Conservation (phyloP, 2,329 filamentous ascomycete species). For the Arthrobotrys iridis region DNA sequence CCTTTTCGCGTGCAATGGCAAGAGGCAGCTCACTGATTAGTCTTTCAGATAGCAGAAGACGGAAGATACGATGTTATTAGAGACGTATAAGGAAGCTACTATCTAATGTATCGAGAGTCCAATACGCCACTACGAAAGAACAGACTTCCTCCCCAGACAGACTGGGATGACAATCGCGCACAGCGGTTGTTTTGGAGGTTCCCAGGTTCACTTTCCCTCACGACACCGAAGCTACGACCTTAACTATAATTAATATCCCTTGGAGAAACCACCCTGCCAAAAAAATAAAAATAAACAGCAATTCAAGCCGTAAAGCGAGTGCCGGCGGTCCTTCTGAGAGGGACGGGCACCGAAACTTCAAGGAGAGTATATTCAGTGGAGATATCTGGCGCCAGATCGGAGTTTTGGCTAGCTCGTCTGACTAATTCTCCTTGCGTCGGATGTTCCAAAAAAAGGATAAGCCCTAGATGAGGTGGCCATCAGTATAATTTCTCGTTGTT, state of each 20-base stretch:
- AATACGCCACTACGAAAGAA: constrained; percentile 50
- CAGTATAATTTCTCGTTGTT: not conserved
- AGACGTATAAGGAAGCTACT: constrained; percentile 53
- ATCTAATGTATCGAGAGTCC: constrained; percentile 51
- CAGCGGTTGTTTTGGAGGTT: not conserved
- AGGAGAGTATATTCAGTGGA: not conserved
- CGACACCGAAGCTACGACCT: constrained; percentile 16
- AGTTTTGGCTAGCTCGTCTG: not conserved
- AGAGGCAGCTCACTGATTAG: constrained; percentile 53
- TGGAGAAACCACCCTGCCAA: constrained; percentile 25
- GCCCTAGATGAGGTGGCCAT: not conserved
- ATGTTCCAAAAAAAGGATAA: not conserved
- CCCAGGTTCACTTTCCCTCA: constrained; percentile 4
- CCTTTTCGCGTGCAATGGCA: constrained; percentile 32
- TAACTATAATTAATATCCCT: constrained; percentile 13
- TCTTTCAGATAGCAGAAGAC: constrained; percentile 52
- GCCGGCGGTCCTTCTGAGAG: not conserved
- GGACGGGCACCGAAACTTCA: not conserved
- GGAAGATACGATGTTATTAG: constrained; percentile 54
- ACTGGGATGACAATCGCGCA: constrained; percentile 10
- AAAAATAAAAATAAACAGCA: constrained; percentile 3
- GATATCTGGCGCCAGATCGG: not conserved
- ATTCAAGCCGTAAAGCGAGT: not conserved
- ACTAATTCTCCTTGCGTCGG: not conserved
- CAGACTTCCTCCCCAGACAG: constrained; percentile 30